Percentiles rank a stretch among this genome's conserved stretches.
These are phyloP conservation scores for Spathaspora sp. DNA, from an alignment of 805 yeast genomes.

Conservation along the genomic window DNA sequence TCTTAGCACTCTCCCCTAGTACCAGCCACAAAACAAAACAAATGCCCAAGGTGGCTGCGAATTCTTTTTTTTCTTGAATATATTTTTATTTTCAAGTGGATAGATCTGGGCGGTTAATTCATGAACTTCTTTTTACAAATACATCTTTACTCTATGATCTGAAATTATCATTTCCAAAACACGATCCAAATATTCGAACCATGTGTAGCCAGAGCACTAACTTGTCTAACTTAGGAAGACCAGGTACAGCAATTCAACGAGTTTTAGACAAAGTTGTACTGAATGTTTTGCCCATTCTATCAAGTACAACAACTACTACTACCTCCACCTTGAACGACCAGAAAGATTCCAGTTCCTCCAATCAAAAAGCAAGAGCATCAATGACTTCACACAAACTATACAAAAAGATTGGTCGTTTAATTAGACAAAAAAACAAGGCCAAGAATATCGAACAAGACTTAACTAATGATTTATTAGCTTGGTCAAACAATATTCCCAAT, in stretches of 20 bases:
- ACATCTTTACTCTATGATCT: background rate
- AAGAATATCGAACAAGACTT: slow-evolving; percentile 34
- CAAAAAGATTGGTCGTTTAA: slow-evolving; percentile 14
- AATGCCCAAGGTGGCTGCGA: slow-evolving; percentile 16
- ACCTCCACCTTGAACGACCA: background rate
- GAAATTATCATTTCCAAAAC: background rate
- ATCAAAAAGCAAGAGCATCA: background rate
- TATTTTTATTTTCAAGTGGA: background rate
- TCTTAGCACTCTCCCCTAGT: too few relatives aligned
- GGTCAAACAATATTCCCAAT: slow-evolving; percentile 40
- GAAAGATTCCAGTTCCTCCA: background rate
- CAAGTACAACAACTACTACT: slow-evolving; percentile 1
- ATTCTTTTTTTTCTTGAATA: background rate
- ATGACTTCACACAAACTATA: slow-evolving; percentile 8
- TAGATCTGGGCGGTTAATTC: background rate
- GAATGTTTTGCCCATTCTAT: slow-evolving; percentile 6
- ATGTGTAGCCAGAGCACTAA: background rate
- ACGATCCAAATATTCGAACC: background rate
- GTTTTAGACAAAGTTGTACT: slow-evolving; percentile 16
- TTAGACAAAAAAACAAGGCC: slow-evolving; percentile 36
- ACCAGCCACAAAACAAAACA: background rate
- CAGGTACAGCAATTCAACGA: slow-evolving; percentile 19
- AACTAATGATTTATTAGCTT: slow-evolving; percentile 34
- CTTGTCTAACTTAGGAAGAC: slow-evolving; percentile 10
- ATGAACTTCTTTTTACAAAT: background rate